These are phyloP conservation scores for Populus alba DNA, from an alignment of 345 rosid species.

Conservation along the genomic window DNA sequence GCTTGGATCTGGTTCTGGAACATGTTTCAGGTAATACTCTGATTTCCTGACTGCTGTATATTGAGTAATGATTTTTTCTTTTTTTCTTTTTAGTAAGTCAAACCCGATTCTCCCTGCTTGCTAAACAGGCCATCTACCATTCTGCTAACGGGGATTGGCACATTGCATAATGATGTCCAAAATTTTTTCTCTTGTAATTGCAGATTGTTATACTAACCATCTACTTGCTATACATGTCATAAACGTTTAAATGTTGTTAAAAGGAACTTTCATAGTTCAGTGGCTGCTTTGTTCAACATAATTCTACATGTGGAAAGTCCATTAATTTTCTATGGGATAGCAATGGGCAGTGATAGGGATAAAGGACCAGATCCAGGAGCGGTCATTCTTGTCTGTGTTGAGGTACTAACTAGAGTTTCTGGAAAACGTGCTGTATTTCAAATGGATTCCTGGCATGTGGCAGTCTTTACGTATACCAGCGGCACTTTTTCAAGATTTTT, in stretches of 20 bases:
- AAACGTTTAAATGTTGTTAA: constrained; percentile 58
- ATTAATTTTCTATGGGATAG: constrained; percentile 40
- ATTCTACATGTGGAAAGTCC: constrained; percentile 81
- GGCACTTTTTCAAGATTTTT: constrained; percentile 56
- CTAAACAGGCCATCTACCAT: background rate
- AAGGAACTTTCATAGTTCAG: constrained; percentile 56
- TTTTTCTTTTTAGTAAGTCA: background rate
- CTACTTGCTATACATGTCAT: constrained; percentile 53
- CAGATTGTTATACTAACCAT: constrained; percentile 21
- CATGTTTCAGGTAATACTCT: constrained; percentile 64
- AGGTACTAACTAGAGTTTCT: constrained; percentile 73
- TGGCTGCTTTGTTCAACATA: constrained; percentile 68
- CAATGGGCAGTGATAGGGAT: constrained; percentile 22
- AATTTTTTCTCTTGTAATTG: background rate
- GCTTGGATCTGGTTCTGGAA: constrained; percentile 85
- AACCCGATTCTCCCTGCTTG: background rate
- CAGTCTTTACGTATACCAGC: constrained; percentile 66
- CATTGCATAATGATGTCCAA: background rate
- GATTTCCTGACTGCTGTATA: background rate
- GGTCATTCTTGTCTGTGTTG: constrained; percentile 82
- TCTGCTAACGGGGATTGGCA: background rate
- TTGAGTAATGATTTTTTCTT: background rate
- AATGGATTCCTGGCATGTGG: constrained; percentile 73
- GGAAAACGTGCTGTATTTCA: constrained; percentile 64
- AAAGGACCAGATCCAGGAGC: constrained; percentile 74